phyloP scores from a whole-genome alignment of 768 basidiomycete genomes.

The Pleurotus giganteus region DNA sequence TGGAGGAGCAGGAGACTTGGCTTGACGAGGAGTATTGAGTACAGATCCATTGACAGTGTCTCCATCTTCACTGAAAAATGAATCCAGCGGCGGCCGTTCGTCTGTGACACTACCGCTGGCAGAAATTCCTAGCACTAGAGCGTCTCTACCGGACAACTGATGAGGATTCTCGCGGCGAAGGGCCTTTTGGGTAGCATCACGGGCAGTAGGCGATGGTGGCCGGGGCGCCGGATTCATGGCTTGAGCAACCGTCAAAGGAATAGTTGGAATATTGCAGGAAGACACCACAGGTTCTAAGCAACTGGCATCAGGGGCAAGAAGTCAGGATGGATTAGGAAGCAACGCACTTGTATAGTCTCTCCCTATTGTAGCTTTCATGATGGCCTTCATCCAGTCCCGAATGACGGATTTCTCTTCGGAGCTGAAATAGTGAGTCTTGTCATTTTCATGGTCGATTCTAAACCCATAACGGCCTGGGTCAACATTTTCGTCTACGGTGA shows the following conservation, averaged over 20 bases:
- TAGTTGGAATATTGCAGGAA: slow-evolving; percentile 95
- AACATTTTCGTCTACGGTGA: slow-evolving; percentile 88
- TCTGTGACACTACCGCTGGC: slow-evolving; percentile 34
- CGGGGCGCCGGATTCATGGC: slow-evolving; percentile 95
- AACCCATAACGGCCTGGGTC: slow-evolving; percentile 95
- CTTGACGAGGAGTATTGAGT: slow-evolving; percentile 17
- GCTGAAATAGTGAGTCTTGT: slow-evolving; percentile 89
- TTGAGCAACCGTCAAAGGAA: slow-evolving; percentile 91
- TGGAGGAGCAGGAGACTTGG: slow-evolving; percentile 44
- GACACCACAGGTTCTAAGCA: slow-evolving; percentile 85
- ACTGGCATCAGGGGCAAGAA: slow-evolving; percentile 16
- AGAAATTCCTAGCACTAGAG: slow-evolving; percentile 68
- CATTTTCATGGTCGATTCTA: slow-evolving; percentile 84
- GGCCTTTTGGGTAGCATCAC: slow-evolving; percentile 86
- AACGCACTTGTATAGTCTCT: slow-evolving; percentile 86
- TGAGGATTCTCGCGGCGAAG: slow-evolving; percentile 82
- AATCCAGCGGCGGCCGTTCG: slow-evolving; percentile 50
- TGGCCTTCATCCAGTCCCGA: slow-evolving; percentile 99
- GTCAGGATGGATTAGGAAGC: background rate
- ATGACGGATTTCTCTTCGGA: slow-evolving; percentile 82
- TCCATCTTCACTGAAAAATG: slow-evolving; percentile 50
- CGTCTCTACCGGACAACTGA: slow-evolving; percentile 77
- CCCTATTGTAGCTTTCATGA: slow-evolving; percentile 98
- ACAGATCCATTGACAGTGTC: slow-evolving; percentile 17
- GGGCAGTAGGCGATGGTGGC: slow-evolving; percentile 87